Evolutionary conservation across 2,329 filamentous ascomycete genomes (phyloP), one percentile per base, ranked within the genome.

Genomic region (Nemania bipapillata): DNA sequence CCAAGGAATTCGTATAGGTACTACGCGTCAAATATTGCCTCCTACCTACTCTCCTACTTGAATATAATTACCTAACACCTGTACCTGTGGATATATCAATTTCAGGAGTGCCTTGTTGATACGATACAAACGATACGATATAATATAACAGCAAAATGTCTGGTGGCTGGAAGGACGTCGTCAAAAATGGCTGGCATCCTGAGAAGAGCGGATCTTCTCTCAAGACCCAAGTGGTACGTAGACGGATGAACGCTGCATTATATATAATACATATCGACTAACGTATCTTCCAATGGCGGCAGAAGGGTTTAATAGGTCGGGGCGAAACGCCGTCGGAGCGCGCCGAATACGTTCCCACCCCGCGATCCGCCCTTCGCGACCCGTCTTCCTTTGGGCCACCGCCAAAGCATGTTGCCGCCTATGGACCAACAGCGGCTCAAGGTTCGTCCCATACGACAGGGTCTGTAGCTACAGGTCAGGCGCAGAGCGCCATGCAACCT

Each of bases 301-400:
- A 87, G 85, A 84, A 83, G 74, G 79, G 82, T 15, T 77, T 86
- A 30, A 73, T 86, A 17, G 80, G 82, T 50, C 81, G 83, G 24
- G 79, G 78, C 59, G 80, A 81, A 22, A 72, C 69, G 2, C 57
- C 74, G 22, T 68, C 70, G 15, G 15, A 73, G 30, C 74, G 78
- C 17, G 70, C 72, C 12, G 68, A 74, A 24, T 73, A 79, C 63
- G 83, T 84, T 72, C 79, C 81, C 52, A 81, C 86, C 35, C 93
- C 94, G 1, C 81, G 96, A 50, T 84, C 89, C 8, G 85, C 88
- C 3, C 85, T 97, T 32, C 90, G 89, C 77, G 93, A 97, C 77
- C 94, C 93, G 0, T 79, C 87, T 0, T 87, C 89, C 17, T 97
- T 97, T 77, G 93, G 88, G 1, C 92, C 93, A 26, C 94, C 94